Base-by-base conservation (phyloP, 2,329 filamentous ascomycete species). In the Botryosphaeria dothidea region DNA sequence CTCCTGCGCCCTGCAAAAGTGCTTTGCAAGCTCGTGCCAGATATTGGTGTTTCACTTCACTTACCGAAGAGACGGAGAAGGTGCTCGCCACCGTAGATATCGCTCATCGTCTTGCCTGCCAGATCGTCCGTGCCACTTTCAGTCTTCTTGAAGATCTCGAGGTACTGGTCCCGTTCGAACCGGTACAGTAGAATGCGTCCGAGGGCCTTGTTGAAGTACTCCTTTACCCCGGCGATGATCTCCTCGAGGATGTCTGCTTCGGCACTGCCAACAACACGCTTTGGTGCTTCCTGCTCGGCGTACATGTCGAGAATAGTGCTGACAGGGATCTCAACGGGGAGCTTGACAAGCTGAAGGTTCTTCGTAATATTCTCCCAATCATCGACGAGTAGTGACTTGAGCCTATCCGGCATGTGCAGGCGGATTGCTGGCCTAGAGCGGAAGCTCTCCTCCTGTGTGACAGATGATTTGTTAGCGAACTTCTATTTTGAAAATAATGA, bases 331-430 rank as follows among this genome's bases (percentile, higher is more conserved):
- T 85, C 83, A 52, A 92, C 89, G 0, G 95, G 95, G 17, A 99
- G 83, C 1, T 92, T 89, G 34, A 97, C 92, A 3, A 98, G 88
- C 74, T 94, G 92, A 70, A 92, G 88, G 75, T 96, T 95, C 81
- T 97, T 98, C 65, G 95, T 99, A 67, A 99, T 89, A 72, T 97
- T 96, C 78, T 99, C 95, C 95, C 95, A 99, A 77, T 99, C 95
- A 75, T 99, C 95, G 23, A 99, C 95, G 3, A 99, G 87, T 68
- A 96, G 85, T 17, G 91, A 92, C 81, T 98, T 97, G 69, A 99
- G 84, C 69, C 91, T 88, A 74, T 98, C 95, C 0, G 95, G 93
- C 68, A 98, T 88, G 57, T 89, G 85, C 46, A 99, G 86, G 71
- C 92, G 92, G 72, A 99, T 90, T 19, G 92, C 92, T 21, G 94